Percentiles rank a stretch among this genome's conserved stretches.
Evolutionary conservation across 1,284 basidiomycete genomes (phyloP).

Genomic region (Pseudozyma tsukubaensis): DNA sequence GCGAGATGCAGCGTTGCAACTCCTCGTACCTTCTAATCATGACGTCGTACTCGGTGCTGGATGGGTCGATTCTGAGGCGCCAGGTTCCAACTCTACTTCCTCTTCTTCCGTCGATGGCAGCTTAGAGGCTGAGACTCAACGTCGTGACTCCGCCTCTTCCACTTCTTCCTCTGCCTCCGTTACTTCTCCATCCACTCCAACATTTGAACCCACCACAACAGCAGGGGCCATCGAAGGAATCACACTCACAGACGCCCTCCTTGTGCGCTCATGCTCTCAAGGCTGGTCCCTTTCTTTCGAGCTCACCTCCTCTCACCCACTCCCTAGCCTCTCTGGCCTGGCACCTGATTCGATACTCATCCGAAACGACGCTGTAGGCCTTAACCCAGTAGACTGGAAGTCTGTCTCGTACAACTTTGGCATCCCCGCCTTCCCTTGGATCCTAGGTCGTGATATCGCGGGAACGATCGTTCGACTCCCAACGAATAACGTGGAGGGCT

Average conservation of each 20-base stretch:
- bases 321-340: slow-evolving; percentile 11
- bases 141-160: slow-evolving; percentile 13
- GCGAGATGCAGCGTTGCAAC: slow-evolving; percentile 33
- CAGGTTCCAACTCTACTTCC: neutral
- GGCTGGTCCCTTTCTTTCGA: slow-evolving; percentile 62
- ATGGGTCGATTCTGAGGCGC: slow-evolving; percentile 31
- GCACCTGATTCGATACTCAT: slow-evolving; percentile 42
- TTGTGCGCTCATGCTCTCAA: slow-evolving; percentile 54
- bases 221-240: neutral
- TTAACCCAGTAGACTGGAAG: slow-evolving; percentile 64
- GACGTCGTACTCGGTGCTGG: slow-evolving; percentile 53
- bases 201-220: neutral
- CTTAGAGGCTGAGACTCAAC: neutral
- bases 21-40: slow-evolving; percentile 32
- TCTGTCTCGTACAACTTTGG: slow-evolving; percentile 59
- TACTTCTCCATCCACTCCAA: slow-evolving; percentile 8
- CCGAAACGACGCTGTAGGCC: slow-evolving; percentile 47
- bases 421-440: slow-evolving; percentile 61
- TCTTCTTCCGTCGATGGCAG: slow-evolving; percentile 1
- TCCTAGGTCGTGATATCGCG: slow-evolving; percentile 71
- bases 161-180: slow-evolving; percentile 27
- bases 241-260: slow-evolving; percentile 33
- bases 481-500: slow-evolving; percentile 66
- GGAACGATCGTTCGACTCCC: slow-evolving; percentile 71
- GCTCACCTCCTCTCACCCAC: slow-evolving; percentile 39